These are phyloP conservation scores for Centrapalus pauciflorus DNA, from an alignment of 129 eudicot species.

Conservation along the genomic window DNA sequence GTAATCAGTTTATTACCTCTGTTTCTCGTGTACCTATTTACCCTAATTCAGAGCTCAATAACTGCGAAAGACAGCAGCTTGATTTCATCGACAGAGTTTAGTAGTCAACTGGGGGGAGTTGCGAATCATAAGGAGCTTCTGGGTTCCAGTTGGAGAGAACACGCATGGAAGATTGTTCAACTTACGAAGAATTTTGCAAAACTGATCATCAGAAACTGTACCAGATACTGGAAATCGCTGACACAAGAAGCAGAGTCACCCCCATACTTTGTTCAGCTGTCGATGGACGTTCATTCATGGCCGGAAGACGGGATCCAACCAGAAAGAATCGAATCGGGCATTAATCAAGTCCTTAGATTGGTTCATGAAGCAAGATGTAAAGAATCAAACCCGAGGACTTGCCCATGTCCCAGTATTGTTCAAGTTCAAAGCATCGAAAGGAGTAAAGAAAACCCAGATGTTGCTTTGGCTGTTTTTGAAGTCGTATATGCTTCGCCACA, in stretches of 20 bases:
- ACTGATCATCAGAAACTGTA: conserved; percentile 30
- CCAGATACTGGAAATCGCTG: conserved; percentile 45
- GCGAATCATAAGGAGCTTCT: conserved; percentile 24
- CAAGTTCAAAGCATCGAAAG: conserved; percentile 56
- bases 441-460: conserved; percentile 31
- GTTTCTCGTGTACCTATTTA: conserved; percentile 45
- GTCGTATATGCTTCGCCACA: conserved; percentile 44
- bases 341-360: conserved; percentile 33
- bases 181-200: not conserved
- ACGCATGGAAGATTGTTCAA: conserved; percentile 9
- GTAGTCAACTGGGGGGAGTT: conserved; percentile 28
- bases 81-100: conserved; percentile 39
- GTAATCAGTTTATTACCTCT: conserved; percentile 42
- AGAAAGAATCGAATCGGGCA: conserved; percentile 46
- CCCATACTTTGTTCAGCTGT: conserved; percentile 47
- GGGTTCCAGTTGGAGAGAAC: conserved; percentile 25
- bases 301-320: conserved; percentile 59
- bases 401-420: conserved; percentile 34
- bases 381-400: conserved; percentile 20
- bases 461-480: conserved; percentile 52
- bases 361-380: conserved; percentile 40
- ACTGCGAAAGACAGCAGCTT: conserved; percentile 41
- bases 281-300: conserved; percentile 41
- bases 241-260: conserved; percentile 58
- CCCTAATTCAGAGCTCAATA: conserved; percentile 48